A percentile compares a stretch with the other conserved stretches of the same genome.
phyloP scores from a whole-genome alignment of 2,329 filamentous ascomycete species.

The Xylaria multiplex region DNA sequence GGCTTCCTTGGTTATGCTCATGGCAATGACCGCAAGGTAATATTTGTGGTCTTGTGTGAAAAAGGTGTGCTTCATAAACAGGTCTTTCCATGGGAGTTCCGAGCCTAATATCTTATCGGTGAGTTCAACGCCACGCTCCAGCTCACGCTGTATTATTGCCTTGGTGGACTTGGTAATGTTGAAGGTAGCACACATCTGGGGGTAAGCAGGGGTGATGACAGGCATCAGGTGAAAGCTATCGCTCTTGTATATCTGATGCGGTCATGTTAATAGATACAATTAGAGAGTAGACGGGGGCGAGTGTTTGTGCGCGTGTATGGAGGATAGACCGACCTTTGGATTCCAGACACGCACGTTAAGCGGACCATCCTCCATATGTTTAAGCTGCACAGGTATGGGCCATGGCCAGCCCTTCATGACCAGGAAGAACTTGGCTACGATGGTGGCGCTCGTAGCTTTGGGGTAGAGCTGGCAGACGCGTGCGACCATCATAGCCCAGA shows the following conservation, averaged over 20 bases:
- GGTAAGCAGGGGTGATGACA: conserved; percentile 96
- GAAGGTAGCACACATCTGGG: conserved; percentile 97
- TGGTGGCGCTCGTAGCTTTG: conserved; percentile 85
- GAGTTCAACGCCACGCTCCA: conserved; percentile 80
- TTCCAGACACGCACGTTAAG: conserved; percentile 93
- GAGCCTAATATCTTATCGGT: conserved; percentile 82
- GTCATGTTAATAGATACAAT: conserved; percentile 40
- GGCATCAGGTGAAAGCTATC: conserved; percentile 95
- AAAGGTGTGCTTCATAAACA: conserved; percentile 91
- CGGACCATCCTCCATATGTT: conserved; percentile 83
- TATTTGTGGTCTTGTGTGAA: conserved; percentile 95
- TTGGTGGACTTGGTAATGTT: conserved; percentile 91
- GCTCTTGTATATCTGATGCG: conserved; percentile 73
- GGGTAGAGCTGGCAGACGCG: conserved; percentile 96
- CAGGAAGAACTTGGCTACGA: conserved; percentile 93
- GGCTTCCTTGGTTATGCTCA: conserved; percentile 83
- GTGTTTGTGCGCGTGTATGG: too few relatives aligned
- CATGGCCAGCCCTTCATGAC: conserved; percentile 92
- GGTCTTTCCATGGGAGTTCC: conserved; percentile 82
- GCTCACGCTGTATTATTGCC: conserved; percentile 82
- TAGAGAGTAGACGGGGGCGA: neutral
- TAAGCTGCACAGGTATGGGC: conserved; percentile 92
- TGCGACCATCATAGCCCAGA: conserved; percentile 97
- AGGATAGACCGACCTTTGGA: conserved; percentile 67
- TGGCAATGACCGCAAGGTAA: conserved; percentile 87